phyloP scores from a whole-genome alignment of 2,329 filamentous ascomycete species.

The Thelonectria rubi region DNA sequence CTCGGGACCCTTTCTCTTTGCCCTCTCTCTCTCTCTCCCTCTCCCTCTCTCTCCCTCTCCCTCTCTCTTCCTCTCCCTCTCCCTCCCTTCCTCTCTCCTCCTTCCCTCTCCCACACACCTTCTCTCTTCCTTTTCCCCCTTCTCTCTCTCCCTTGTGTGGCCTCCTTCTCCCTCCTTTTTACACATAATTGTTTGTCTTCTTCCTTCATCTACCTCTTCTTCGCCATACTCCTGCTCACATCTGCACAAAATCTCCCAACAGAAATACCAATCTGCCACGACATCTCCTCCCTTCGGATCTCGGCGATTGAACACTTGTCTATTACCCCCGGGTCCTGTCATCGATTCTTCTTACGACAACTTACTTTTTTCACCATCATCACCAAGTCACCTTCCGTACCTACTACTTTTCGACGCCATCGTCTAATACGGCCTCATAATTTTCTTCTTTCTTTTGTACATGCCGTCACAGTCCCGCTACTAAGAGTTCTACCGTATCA shows the following conservation, averaged over 20 bases:
- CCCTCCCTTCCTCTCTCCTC: neutral
- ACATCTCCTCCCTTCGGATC: neutral
- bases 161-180: constrained; percentile 3
- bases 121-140: constrained; percentile 4
- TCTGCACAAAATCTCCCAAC: constrained; percentile 11
- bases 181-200: constrained; percentile 1
- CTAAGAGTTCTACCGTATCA: constrained; percentile 10
- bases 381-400: constrained; percentile 14
- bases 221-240: neutral
- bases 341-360: constrained; percentile 20
- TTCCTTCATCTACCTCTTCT: constrained; percentile 13
- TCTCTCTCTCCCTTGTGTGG: neutral
- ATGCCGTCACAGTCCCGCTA: constrained; percentile 28
- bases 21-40: constrained; percentile 13
- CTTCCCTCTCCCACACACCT: neutral
- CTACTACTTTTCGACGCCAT: constrained; percentile 14
- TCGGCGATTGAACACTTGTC: neutral
- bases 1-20: constrained; percentile 16
- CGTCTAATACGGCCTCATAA: constrained; percentile 15
- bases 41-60: constrained; percentile 13
- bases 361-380: constrained; percentile 16
- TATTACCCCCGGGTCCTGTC: constrained; percentile 9
- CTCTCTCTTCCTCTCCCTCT: constrained; percentile 8
- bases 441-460: constrained; percentile 20
- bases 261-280: neutral